These are phyloP conservation scores for Gyromitra esculenta DNA, from an alignment of 2,329 filamentous ascomycete species.

Conservation along the genomic window DNA sequence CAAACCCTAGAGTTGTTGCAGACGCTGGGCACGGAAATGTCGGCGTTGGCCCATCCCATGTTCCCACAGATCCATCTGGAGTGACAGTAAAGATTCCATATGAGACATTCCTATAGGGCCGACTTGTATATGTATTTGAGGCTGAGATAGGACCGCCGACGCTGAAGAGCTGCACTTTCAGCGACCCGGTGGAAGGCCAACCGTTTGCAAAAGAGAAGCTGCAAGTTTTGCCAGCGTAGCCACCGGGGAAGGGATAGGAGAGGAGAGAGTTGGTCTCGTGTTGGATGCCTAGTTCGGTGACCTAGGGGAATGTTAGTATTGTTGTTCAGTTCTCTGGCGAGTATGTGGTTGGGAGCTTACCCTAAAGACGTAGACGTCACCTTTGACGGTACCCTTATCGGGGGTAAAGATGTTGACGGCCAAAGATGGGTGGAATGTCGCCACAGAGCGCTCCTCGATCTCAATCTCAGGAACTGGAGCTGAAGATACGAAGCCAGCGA, in stretches of 20 bases:
- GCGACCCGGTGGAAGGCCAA: neutral
- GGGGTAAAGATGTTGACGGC: slow-evolving; percentile 40
- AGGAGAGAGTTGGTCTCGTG: slow-evolving; percentile 40
- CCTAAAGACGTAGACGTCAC: slow-evolving; percentile 35
- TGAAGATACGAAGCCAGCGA: slow-evolving; percentile 9
- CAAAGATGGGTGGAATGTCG: slow-evolving; percentile 11
- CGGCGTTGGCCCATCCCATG: slow-evolving; percentile 20
- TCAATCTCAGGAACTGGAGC: slow-evolving; percentile 33
- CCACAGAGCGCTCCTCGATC: slow-evolving; percentile 1
- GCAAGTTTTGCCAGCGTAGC: slow-evolving; percentile 25
- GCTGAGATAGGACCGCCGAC: slow-evolving; percentile 24
- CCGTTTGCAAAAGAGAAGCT: slow-evolving; percentile 31
- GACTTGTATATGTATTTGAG: slow-evolving; percentile 17
- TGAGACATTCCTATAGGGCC: slow-evolving; percentile 16
- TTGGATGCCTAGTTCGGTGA: slow-evolving; percentile 6
- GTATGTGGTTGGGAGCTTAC: neutral
- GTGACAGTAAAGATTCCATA: slow-evolving; percentile 32
- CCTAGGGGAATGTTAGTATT: slow-evolving; percentile 16
- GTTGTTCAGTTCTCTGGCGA: neutral
- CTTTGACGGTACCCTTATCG: neutral
- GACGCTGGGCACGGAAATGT: slow-evolving; percentile 24
- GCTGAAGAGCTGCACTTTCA: slow-evolving; percentile 33
- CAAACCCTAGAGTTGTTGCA: slow-evolving; percentile 21
- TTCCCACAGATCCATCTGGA: neutral
- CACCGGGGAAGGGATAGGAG: slow-evolving; percentile 14